These are phyloP conservation scores for Fusarium austroafricanum DNA, from an alignment of 2,329 filamentous ascomycete species.

Conservation along the genomic window DNA sequence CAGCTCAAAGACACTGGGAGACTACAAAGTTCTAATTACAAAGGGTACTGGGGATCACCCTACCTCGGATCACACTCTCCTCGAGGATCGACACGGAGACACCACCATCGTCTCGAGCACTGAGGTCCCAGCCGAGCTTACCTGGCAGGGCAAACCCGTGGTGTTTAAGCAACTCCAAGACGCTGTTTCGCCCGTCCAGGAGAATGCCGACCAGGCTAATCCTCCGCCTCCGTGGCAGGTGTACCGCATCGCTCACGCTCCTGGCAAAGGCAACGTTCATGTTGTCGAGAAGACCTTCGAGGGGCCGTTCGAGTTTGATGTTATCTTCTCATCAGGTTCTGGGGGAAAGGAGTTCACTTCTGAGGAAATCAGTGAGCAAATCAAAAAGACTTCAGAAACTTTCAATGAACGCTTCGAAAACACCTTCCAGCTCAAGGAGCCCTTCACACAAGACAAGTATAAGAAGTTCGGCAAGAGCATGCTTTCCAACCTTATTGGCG, in stretches of 20 bases:
- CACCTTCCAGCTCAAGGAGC: slow-evolving; percentile 74
- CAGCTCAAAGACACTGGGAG: slow-evolving; percentile 76
- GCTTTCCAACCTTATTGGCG: slow-evolving; percentile 93
- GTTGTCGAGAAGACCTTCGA: slow-evolving; percentile 92
- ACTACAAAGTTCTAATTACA: slow-evolving; percentile 83
- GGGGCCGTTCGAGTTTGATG: slow-evolving; percentile 91
- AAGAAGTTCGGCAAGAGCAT: slow-evolving; percentile 85
- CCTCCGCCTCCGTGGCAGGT: slow-evolving; percentile 87
- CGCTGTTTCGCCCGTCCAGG: slow-evolving; percentile 61
- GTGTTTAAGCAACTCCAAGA: slow-evolving; percentile 66
- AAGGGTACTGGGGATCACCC: slow-evolving; percentile 73
- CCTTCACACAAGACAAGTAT: slow-evolving; percentile 80
- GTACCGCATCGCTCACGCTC: slow-evolving; percentile 79
- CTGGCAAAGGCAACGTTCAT: slow-evolving; percentile 82
- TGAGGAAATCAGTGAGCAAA: slow-evolving; percentile 76
- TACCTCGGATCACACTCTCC: slow-evolving; percentile 73
- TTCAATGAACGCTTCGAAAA: slow-evolving; percentile 82
- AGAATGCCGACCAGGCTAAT: slow-evolving; percentile 66
- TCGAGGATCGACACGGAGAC: slow-evolving; percentile 76
- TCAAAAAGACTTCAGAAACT: slow-evolving; percentile 71
- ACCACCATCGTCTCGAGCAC: slow-evolving; percentile 80
- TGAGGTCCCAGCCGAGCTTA: slow-evolving; percentile 71
- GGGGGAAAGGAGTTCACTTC: slow-evolving; percentile 65
- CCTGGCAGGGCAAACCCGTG: slow-evolving; percentile 86
- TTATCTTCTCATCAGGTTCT: slow-evolving; percentile 87